Evolutionary conservation across 1,284 basidiomycete species (phyloP), one percentile per base, ranked within the genome.

Genomic region (Irpex sp.): DNA sequence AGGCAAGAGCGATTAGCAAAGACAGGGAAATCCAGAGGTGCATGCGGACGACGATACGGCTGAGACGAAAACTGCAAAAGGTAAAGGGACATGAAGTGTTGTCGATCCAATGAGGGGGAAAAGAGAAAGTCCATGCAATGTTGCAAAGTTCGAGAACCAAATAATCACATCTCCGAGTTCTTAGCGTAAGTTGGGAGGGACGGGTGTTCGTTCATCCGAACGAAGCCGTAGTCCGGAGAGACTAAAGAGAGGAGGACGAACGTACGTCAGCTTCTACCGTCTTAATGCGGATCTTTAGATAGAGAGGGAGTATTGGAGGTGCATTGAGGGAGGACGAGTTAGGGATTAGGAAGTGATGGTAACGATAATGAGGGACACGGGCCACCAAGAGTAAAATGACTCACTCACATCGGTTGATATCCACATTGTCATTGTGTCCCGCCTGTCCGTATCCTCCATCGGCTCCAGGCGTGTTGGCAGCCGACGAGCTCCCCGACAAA

Each of bases 191-290:
- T 82, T 69, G 82, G 81, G 67, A 88, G 74, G 52, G 52, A 54
- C 52, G 52, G 52, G 68, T 88, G 85, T 71, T 88, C 87, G 75
- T 85, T 86, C 85, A 89, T 83, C 70, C 80, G 79, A 70, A 90
- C 87, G 78, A 83, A 90, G 67, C 86, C 87, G 78, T 89, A 90
- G 79, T 91, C 88, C 76, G 89, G 88, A 72, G 89, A 88, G 82
- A 88, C 88, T 88, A 77, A 54, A 54, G 59, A 60, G 42, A 49
- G 35, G 65, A 57, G n/a, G 16, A 28, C 9, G 10, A 61, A 62
- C 54, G 49, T 47, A 49, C 49, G 57, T 61, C 47, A 65, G 58
- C 53, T 10, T 16, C 16, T 14, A 49, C 42, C 28, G 21, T 61
- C 33, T 33, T 59, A 19, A 51, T 51, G 66, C 68, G 16, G 33